These are phyloP conservation scores for Crucibulum laeve DNA, from an alignment of 768 basidiomycete species.

Conservation along the genomic window DNA sequence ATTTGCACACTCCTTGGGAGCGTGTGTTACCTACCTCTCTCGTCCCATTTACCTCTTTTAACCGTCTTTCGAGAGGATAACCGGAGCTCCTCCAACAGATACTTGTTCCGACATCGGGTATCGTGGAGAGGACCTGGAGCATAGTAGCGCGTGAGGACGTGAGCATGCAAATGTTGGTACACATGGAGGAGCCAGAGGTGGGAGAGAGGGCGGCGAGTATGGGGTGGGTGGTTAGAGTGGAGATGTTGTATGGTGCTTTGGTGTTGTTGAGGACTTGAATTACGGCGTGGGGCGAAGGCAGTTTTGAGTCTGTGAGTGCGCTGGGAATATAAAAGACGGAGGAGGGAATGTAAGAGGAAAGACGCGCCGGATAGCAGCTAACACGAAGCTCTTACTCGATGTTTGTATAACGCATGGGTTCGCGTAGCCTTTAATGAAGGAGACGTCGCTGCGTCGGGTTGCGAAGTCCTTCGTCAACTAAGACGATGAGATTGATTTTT, in stretches of 20 bases:
- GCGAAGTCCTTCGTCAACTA: constrained; percentile 90
- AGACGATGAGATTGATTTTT: constrained; percentile 83
- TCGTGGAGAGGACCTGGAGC: constrained; percentile 37
- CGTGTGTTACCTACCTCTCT: constrained; percentile 52
- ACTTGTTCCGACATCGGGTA: constrained; percentile 55
- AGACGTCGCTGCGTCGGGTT: too few species aligned
- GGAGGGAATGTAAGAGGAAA: not conserved
- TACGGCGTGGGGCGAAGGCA: constrained; percentile 83
- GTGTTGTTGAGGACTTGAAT: constrained; percentile 91
- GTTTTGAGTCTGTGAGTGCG: constrained; percentile 69
- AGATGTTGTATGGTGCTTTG: constrained; percentile 98
- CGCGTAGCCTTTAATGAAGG: constrained; percentile 76
- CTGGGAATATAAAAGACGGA: not conserved
- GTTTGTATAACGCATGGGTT: constrained; percentile 96
- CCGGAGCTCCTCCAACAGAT: constrained; percentile 90
- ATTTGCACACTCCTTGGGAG: constrained; percentile 65
- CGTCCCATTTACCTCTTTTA: too few species aligned
- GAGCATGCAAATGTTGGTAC: constrained; percentile 58
- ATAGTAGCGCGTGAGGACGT: constrained; percentile 54
- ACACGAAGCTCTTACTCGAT: constrained; percentile 91
- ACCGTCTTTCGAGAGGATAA: constrained; percentile 26
- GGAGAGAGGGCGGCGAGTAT: constrained; percentile 73
- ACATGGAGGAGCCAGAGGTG: constrained; percentile 58
- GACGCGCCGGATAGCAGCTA: constrained; percentile 88
- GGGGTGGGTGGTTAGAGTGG: constrained; percentile 81